Conservation (phyloP, 352 stramenopile genomes). For the Paralagenidium karlingii region DNA sequence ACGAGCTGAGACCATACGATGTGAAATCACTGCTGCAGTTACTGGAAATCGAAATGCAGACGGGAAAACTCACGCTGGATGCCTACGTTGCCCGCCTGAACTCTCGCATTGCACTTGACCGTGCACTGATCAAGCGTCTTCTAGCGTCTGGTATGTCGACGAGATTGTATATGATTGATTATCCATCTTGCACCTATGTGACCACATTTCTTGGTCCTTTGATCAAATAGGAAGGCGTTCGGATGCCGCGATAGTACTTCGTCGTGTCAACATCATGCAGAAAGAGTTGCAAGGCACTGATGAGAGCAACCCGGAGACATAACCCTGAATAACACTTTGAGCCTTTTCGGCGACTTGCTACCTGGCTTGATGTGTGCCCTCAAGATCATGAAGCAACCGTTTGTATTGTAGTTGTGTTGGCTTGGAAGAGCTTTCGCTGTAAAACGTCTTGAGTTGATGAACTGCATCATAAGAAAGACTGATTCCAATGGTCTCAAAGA, state of each 20-base stretch:
- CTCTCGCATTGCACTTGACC: slow-evolving; percentile 33
- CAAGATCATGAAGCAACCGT: slow-evolving; percentile 2
- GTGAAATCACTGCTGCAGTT: slow-evolving; percentile 7
- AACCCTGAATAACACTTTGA: neutral
- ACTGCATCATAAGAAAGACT: slow-evolving; percentile 26
- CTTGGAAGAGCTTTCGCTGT: neutral
- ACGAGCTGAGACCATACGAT: neutral
- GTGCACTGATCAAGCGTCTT: slow-evolving; percentile 25
- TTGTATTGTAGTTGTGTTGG: slow-evolving; percentile 1
- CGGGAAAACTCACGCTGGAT: slow-evolving; percentile 56
- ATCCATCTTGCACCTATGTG: too few species aligned
- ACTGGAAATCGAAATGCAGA: slow-evolving; percentile 75
- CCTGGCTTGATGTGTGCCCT: slow-evolving; percentile 1
- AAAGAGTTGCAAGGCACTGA: slow-evolving; percentile 44
- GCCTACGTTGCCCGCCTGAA: slow-evolving; percentile 47
- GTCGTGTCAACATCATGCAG: slow-evolving; percentile 67
- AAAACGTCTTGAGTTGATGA: slow-evolving; percentile 18
- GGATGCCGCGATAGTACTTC: slow-evolving; percentile 56
- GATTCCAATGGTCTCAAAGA: slow-evolving; percentile 43
- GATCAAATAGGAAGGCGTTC: too few species aligned
- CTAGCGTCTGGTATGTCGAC: slow-evolving; percentile 1
- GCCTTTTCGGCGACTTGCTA: neutral
- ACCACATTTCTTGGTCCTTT: too few species aligned
- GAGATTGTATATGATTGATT: neutral
- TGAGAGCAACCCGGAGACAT: slow-evolving; percentile 2